phyloP scores from a whole-genome alignment of 345 rosid species.

The Microcos paniculata region DNA sequence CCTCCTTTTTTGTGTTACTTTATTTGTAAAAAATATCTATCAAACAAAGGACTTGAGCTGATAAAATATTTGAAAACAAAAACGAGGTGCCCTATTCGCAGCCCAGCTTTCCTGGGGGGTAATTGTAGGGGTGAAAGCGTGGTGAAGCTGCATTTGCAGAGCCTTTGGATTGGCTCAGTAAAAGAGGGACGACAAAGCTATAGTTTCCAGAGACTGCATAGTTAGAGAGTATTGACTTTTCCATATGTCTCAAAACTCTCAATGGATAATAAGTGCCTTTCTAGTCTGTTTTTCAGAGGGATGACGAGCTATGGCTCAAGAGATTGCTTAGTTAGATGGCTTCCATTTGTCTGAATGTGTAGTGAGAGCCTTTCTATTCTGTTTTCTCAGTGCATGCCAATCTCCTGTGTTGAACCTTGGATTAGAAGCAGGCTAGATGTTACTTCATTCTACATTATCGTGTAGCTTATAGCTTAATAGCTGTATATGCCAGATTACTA shows the following conservation, averaged over 20 bases:
- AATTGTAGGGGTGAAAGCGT: background rate
- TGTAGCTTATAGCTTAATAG: too few relatives aligned
- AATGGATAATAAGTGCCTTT: background rate
- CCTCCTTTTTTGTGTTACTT: too few relatives aligned
- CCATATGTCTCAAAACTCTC: background rate
- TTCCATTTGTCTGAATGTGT: background rate
- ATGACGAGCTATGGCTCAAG: background rate
- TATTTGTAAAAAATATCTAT: too few relatives aligned
- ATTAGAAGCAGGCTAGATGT: background rate
- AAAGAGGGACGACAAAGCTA: background rate
- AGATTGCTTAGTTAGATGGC: background rate
- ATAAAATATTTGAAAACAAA: slow-evolving; percentile 2
- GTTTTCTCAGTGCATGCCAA: background rate
- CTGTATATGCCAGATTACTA: background rate
- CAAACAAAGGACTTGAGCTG: background rate
- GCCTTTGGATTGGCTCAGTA: background rate
- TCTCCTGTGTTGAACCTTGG: background rate
- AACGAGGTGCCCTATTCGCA: background rate
- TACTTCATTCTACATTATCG: background rate
- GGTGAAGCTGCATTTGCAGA: background rate
- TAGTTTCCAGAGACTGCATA: background rate
- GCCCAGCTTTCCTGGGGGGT: background rate
- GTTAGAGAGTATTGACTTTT: background rate
- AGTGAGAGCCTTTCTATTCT: background rate
- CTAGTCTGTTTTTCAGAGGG: background rate